Percentiles rank a stretch among this genome's conserved stretches.
phyloP scores from a whole-genome alignment of 106 monocot species.

The Platanthera zijinensis region DNA sequence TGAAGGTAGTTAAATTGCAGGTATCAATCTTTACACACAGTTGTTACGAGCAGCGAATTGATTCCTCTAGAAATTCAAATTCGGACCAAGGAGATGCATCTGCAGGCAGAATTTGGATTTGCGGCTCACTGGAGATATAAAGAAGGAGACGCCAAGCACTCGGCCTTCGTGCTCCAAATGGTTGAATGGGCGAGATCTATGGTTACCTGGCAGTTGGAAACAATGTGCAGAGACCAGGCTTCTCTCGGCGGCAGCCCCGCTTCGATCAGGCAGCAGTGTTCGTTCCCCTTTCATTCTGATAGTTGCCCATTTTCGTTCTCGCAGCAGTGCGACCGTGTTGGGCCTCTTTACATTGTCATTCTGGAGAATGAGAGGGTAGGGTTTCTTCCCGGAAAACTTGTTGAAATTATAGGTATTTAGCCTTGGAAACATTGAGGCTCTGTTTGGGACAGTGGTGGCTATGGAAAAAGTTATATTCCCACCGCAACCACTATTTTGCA shows the following conservation, averaged over 20 bases:
- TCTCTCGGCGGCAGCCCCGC: conserved; percentile 11
- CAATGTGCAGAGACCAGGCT: conserved; percentile 31
- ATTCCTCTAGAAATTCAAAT: conserved; percentile 90
- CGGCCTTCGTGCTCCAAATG: conserved; percentile 81
- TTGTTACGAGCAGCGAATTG: conserved; percentile 51
- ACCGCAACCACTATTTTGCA: background rate
- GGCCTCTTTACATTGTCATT: conserved; percentile 71
- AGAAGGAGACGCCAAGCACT: conserved; percentile 61
- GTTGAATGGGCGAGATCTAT: conserved; percentile 97
- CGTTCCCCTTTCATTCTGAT: conserved; percentile 68
- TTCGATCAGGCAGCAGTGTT: conserved; percentile 43
- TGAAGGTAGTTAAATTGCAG: conserved; percentile 27
- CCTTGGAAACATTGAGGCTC: background rate
- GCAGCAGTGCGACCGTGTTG: conserved; percentile 39
- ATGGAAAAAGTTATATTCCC: background rate
- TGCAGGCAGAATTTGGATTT: conserved; percentile 89
- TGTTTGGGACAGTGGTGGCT: background rate
- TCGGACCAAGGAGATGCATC: conserved; percentile 91
- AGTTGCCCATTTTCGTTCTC: conserved; percentile 76
- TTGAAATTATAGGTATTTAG: background rate
- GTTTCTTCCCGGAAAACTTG: too few species aligned
- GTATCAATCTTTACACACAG: conserved; percentile 88
- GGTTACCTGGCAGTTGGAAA: conserved; percentile 78
- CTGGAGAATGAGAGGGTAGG: conserved; percentile 90
- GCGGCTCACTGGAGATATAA: conserved; percentile 99